Conservation (phyloP, 73 alveolate genomes). For the Paramecium bursaria region DNA sequence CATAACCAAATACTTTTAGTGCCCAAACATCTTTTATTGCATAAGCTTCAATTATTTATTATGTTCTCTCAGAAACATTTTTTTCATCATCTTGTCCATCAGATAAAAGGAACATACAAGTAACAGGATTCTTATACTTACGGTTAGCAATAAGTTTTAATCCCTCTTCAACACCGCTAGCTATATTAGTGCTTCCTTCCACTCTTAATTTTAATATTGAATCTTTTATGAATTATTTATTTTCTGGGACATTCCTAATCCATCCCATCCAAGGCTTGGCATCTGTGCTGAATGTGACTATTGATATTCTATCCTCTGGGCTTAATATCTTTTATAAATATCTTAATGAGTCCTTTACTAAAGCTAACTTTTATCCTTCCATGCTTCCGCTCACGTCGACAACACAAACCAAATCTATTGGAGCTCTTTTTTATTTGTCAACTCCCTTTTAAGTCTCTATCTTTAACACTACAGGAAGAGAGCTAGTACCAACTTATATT, state of each 20-base stretch:
- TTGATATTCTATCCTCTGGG: not conserved
- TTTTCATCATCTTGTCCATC: slow-evolving; percentile 83
- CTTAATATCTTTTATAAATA: slow-evolving; percentile 6
- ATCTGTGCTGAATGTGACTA: not conserved
- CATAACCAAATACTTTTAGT: slow-evolving; percentile 86
- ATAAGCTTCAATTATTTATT: slow-evolving; percentile 63
- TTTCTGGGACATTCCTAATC: slow-evolving; percentile 34
- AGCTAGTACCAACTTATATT: too few species aligned
- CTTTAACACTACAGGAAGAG: slow-evolving; percentile 4
- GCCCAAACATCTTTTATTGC: slow-evolving; percentile 72
- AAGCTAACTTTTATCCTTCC: slow-evolving; percentile 1
- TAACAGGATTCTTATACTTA: slow-evolving; percentile 73
- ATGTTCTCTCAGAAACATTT: slow-evolving; percentile 57
- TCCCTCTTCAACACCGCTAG: slow-evolving; percentile 58
- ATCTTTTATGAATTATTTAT: slow-evolving; percentile 9
- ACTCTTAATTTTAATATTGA: slow-evolving; percentile 27
- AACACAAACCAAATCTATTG: slow-evolving; percentile 18
- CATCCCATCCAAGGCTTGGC: not conserved
- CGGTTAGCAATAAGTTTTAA: slow-evolving; percentile 73
- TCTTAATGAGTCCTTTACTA: slow-evolving; percentile 7
- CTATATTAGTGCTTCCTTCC: slow-evolving; percentile 56
- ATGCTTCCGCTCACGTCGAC: slow-evolving; percentile 22
- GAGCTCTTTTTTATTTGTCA: slow-evolving; percentile 7
- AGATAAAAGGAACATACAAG: slow-evolving; percentile 78
- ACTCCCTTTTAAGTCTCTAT: not conserved